These are phyloP conservation scores for Metarhizium humberi DNA, from an alignment of 2,329 filamentous ascomycete species.

Conservation along the genomic window DNA sequence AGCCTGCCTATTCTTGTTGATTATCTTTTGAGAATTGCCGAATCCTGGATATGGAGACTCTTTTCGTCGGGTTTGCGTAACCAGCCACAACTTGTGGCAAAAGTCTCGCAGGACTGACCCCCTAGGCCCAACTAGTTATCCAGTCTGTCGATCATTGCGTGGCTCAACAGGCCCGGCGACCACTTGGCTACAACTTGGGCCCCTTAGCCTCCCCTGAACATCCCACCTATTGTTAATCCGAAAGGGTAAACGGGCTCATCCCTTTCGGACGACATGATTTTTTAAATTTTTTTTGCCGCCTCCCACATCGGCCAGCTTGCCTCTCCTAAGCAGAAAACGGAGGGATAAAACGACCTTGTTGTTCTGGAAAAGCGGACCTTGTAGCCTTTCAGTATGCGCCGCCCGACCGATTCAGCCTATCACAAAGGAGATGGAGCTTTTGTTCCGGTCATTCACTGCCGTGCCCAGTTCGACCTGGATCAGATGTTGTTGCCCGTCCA, in stretches of 20 bases:
- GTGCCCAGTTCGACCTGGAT: conserved; percentile 2
- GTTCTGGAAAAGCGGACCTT: conserved; percentile 9
- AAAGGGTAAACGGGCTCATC: too few species aligned
- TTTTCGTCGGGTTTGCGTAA: not conserved
- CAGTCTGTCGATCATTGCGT: not conserved
- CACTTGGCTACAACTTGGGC: not conserved
- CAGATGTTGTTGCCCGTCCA: conserved; percentile 3
- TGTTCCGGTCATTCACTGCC: conserved; percentile 6
- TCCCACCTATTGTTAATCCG: too few species aligned
- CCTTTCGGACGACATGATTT: too few species aligned
- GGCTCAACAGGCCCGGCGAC: not conserved
- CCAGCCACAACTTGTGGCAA: not conserved
- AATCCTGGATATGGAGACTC: too few species aligned
- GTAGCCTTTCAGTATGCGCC: conserved; percentile 3
- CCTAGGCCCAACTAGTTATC: not conserved
- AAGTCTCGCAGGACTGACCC: not conserved
- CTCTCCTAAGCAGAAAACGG: not conserved
- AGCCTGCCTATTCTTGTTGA: too few species aligned
- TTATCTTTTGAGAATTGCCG: too few species aligned
- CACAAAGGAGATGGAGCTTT: conserved; percentile 6
- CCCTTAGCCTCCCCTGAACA: too few species aligned
- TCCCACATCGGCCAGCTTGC: not conserved
- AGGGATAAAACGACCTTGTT: not conserved
- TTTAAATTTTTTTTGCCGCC: not conserved
- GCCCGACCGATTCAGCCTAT: conserved; percentile 4